phyloP scores from a whole-genome alignment of 2,329 filamentous ascomycete species.

The Sodiomyces alkalinus region DNA sequence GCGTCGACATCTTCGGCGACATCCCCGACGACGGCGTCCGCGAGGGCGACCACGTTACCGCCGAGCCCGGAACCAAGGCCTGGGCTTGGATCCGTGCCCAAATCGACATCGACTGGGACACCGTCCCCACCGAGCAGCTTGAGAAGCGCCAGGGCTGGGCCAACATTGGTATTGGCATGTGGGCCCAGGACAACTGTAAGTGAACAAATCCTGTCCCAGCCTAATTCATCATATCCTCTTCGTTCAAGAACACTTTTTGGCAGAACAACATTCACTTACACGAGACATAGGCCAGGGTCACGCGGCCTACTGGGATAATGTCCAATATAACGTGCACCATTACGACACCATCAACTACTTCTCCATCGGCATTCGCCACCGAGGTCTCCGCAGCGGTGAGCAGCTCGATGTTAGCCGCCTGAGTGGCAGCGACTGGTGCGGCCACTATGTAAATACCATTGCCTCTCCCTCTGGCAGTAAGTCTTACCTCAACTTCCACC shows the following conservation, averaged over 20 bases:
- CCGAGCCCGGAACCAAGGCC: conserved; percentile 8
- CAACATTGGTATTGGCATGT: conserved; percentile 9
- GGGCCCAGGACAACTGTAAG: conserved; percentile 8
- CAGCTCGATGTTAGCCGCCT: conserved; percentile 8
- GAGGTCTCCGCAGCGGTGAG: conserved; percentile 8
- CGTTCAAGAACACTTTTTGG: too few relatives aligned
- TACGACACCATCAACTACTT: conserved; percentile 5
- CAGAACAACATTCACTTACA: background rate
- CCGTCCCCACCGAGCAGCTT: conserved; percentile 1
- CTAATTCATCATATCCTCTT: too few relatives aligned
- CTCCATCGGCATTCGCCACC: conserved; percentile 9
- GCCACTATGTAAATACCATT: background rate
- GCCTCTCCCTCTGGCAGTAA: background rate
- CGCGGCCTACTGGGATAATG: conserved; percentile 8
- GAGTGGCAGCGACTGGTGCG: conserved; percentile 6
- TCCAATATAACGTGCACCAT: conserved; percentile 6
- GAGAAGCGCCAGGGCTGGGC: conserved; percentile 7
- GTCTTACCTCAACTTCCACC: background rate
- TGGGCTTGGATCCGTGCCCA: conserved; percentile 10
- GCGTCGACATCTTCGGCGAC: conserved; percentile 9
- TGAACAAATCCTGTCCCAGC: background rate
- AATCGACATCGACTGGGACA: conserved; percentile 5
- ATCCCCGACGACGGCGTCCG: conserved; percentile 9
- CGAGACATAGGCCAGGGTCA: conserved; percentile 6
- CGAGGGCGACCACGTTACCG: conserved; percentile 7